Conservation (phyloP, 306 rosid species). For the Fagus crenata region DNA sequence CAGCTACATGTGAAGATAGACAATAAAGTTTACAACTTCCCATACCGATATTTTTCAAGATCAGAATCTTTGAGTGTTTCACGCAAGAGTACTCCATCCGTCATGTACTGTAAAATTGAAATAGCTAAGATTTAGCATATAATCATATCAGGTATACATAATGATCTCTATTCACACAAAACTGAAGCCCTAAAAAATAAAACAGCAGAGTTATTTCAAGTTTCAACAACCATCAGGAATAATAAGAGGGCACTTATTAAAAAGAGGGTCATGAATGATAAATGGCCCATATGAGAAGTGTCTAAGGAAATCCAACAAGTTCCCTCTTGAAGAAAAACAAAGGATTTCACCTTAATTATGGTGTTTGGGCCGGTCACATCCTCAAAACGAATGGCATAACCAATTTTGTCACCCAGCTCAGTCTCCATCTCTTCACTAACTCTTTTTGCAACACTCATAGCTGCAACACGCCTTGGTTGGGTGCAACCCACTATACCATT, state of each 20-base stretch:
- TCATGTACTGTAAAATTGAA: conserved; percentile 81
- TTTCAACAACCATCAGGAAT: conserved; percentile 7
- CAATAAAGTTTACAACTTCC: conserved; percentile 3
- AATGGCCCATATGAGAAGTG: not conserved
- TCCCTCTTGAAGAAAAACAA: conserved; percentile 1
- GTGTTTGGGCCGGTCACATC: conserved; percentile 94
- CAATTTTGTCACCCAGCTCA: conserved; percentile 86
- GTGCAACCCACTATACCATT: conserved; percentile 89
- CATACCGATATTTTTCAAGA: conserved; percentile 91
- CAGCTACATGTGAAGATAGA: not conserved
- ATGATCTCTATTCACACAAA: conserved; percentile 9
- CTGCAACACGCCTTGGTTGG: conserved; percentile 99
- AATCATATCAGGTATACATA: conserved; percentile 13
- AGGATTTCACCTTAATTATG: conserved; percentile 65
- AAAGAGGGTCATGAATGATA: not conserved
- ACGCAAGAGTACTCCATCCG: conserved; percentile 96
- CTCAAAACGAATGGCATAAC: conserved; percentile 98
- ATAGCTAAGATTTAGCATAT: conserved; percentile 30
- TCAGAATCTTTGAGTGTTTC: conserved; percentile 97
- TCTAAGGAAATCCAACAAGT: conserved; percentile 1
- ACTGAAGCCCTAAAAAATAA: conserved; percentile 3
- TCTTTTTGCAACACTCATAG: conserved; percentile 99
- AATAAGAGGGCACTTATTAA: not conserved
- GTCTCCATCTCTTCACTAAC: conserved; percentile 99
- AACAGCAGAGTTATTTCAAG: not conserved